Evolutionary conservation across 768 basidiomycete genomes (phyloP), one percentile per base, ranked within the genome.

Genomic region (Xerocomellus intermedius): DNA sequence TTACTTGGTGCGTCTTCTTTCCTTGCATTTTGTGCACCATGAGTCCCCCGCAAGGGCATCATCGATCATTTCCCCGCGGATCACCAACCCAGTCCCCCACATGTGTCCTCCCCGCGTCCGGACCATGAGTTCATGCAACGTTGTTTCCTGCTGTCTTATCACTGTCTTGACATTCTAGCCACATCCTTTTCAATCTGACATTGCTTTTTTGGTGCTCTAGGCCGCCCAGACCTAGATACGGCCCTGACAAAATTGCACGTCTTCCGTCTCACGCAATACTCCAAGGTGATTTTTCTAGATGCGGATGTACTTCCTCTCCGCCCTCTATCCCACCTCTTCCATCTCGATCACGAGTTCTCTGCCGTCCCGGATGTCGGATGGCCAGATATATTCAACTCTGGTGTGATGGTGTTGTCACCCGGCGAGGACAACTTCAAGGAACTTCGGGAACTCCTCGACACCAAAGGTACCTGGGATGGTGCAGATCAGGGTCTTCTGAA

Each of bases 321-420:
- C 46, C 91, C 96, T 28, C 77, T 99, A 51, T 89, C 92, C 35
- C 94, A 96, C 73, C 84, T 99, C n/a, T 98, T 99, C 73, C 77
- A 79, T 33, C 73, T 89, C 44, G 82, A 88, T 5, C 78, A 87
- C 68, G 86, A 91, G 58, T 94, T 99, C 68, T 87, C 94, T 39
- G 97, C 97, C 9, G 90, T 87, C 8, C 94, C 97, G 12, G 97
- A 99, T 71, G 91, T 94, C 32, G 97, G 97, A 62, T 99, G 97
- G 97, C 97, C 97, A 38, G 97, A 99, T 73, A 95, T 97, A 57
- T 99, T 99, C 78, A 99, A 99, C 71, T 96, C 95, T 22, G 97
- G 97, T 37, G 86, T 98, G 43, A 81, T 99, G 74, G 94, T 98
- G 48, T 73, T 94, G 36, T 79, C 82, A 50, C 94, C 94, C 2